Percentiles rank a stretch among this genome's conserved stretches.
phyloP scores from a whole-genome alignment of 2,329 filamentous ascomycete species.

The Aspergillus brasiliensis region DNA sequence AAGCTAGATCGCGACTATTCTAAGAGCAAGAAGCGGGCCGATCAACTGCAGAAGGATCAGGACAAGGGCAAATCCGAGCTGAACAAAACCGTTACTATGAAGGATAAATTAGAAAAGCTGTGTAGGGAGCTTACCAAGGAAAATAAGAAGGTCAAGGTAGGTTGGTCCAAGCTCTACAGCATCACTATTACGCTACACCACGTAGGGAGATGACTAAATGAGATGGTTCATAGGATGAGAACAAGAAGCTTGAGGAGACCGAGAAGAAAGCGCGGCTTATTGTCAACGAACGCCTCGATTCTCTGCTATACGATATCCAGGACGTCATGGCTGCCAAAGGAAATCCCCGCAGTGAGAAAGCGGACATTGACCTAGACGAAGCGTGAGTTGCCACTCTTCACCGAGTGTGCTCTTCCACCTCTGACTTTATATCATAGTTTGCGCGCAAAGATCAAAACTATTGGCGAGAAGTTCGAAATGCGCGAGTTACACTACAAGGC shows the following conservation, averaged over 20 bases:
- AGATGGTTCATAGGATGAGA: conserved; percentile 68
- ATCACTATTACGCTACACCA: neutral
- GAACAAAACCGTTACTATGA: conserved; percentile 85
- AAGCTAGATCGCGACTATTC: conserved; percentile 89
- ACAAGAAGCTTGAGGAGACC: conserved; percentile 84
- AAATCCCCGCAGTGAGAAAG: conserved; percentile 74
- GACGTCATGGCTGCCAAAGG: conserved; percentile 86
- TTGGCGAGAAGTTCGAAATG: conserved; percentile 95
- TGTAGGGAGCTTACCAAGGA: conserved; percentile 93
- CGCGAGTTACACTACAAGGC: conserved; percentile 93
- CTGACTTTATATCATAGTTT: conserved; percentile 43
- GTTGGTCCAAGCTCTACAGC: conserved; percentile 24
- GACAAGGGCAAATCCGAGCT: conserved; percentile 85
- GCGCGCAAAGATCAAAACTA: conserved; percentile 80
- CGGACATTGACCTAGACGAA: conserved; percentile 87
- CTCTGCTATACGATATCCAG: conserved; percentile 79
- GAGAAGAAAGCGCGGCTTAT: conserved; percentile 80
- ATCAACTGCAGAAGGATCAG: conserved; percentile 94
- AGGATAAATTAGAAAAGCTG: conserved; percentile 95
- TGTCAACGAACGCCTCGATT: conserved; percentile 82
- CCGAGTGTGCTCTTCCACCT: conserved; percentile 3
- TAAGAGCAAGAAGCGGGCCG: conserved; percentile 93
- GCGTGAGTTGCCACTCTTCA: conserved; percentile 60
- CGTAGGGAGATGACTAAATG: conserved; percentile 16
- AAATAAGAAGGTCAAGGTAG: conserved; percentile 96